These are phyloP conservation scores for Pachyrhizus erosus DNA, from an alignment of 306 rosid species.

Conservation along the genomic window DNA sequence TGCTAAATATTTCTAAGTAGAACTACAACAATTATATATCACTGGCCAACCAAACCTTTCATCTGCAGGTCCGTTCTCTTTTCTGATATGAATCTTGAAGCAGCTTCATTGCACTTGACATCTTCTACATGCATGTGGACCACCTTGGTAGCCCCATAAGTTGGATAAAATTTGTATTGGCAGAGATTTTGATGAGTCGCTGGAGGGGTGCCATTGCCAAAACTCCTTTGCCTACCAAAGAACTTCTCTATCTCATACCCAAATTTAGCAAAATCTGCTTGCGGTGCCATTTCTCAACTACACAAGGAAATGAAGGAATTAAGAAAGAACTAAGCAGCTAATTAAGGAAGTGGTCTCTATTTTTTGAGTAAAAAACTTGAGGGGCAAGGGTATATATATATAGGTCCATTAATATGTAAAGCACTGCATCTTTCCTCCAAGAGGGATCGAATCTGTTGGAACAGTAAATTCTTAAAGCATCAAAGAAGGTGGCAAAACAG, in stretches of 20 bases:
- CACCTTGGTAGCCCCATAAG: conserved; percentile 42
- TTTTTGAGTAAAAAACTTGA: conserved; percentile 29
- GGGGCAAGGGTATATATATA: conserved; percentile 34
- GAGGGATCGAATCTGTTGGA: conserved; percentile 32
- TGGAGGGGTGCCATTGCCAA: conserved; percentile 14
- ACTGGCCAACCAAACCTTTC: conserved; percentile 54
- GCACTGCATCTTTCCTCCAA: conserved; percentile 6
- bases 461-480: conserved; percentile 34
- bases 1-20: conserved; percentile 20
- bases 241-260: conserved; percentile 50
- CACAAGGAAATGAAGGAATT: background rate
- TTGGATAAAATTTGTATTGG: conserved; percentile 54
- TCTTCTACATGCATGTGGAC: conserved; percentile 49
- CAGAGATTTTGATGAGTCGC: conserved; percentile 48
- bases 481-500: conserved; percentile 21
- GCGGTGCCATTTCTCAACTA: conserved; percentile 51
- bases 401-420: conserved; percentile 5
- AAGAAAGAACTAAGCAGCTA: background rate
- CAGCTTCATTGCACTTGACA: conserved; percentile 53
- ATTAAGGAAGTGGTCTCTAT: background rate
- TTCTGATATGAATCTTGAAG: conserved; percentile 47
- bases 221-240: conserved; percentile 48
- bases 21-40: background rate
- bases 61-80: conserved; percentile 36
- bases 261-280: conserved; percentile 44